A percentile compares a stretch with the other conserved stretches of the same genome.
Evolutionary conservation across 2,329 filamentous ascomycete species (phyloP).

Genomic region (Colletotrichum sp.): DNA sequence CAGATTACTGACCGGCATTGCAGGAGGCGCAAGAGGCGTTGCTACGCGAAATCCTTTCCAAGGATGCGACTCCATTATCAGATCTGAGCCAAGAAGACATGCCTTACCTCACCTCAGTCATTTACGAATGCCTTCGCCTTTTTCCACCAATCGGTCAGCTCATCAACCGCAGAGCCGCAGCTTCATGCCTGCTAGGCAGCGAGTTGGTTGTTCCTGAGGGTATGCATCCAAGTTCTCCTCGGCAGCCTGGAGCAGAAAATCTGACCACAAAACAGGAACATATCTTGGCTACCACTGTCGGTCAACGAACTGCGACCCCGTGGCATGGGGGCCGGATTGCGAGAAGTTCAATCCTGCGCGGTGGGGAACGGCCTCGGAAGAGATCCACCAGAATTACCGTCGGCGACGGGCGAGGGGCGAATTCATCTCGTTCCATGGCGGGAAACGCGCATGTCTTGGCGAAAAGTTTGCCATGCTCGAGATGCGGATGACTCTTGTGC

Average conservation of each 20-base stretch:
- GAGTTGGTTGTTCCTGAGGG: conserved; percentile 34
- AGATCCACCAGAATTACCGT: conserved; percentile 38
- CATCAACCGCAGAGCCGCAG: conserved; percentile 46
- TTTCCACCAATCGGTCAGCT: conserved; percentile 55
- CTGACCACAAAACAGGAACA: conserved; percentile 28
- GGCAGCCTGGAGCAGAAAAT: background rate
- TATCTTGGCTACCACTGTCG: conserved; percentile 46
- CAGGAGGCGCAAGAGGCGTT: conserved; percentile 34
- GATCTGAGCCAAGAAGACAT: conserved; percentile 33
- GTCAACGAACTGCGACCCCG: conserved; percentile 40
- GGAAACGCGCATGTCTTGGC: conserved; percentile 43
- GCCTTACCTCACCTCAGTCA: conserved; percentile 46
- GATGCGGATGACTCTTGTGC: conserved; percentile 37
- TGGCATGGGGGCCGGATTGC: conserved; percentile 34
- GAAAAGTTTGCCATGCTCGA: conserved; percentile 44
- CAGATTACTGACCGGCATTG: background rate
- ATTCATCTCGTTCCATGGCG: conserved; percentile 48
- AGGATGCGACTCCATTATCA: conserved; percentile 4
- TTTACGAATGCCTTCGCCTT: conserved; percentile 52
- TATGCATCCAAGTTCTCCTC: background rate
- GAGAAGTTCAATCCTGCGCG: conserved; percentile 42
- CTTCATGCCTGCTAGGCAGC: conserved; percentile 27
- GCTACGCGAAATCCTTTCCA: conserved; percentile 32
- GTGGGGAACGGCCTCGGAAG: conserved; percentile 39
- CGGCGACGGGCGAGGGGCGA: conserved; percentile 38